Evolutionary conservation across 2,329 filamentous ascomycete species (phyloP).

Genomic region (Myotisia sp.): DNA sequence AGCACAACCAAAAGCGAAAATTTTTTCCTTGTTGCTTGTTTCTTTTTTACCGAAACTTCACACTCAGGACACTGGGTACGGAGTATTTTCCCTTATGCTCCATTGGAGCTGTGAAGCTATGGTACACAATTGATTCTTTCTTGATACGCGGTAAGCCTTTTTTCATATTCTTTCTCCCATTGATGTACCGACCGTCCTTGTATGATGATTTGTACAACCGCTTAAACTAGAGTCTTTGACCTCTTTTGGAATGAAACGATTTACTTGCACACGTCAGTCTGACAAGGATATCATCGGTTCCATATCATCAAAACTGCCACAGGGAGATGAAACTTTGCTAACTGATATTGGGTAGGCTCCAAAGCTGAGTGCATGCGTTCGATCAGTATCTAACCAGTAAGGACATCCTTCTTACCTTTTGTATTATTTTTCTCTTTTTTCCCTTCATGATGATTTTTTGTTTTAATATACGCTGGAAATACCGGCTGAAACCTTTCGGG

Average conservation of each 20-base stretch:
- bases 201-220: slow-evolving; percentile 73
- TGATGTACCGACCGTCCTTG: too few species aligned
- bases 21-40: too few species aligned
- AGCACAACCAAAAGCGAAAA: too few species aligned
- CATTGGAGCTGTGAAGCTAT: too few species aligned
- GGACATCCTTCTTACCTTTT: not conserved
- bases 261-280: slow-evolving; percentile 82
- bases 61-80: too few species aligned
- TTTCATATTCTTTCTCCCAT: slow-evolving; percentile 15
- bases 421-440: not conserved
- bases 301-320: not conserved
- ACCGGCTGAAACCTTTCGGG: slow-evolving; percentile 68
- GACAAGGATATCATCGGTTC: slow-evolving; percentile 30
- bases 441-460: slow-evolving; percentile 14
- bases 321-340: slow-evolving; percentile 5
- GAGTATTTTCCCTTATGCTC: too few species aligned
- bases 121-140: too few species aligned
- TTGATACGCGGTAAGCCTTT: too few species aligned
- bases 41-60: too few species aligned
- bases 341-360: slow-evolving; percentile 2
- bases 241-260: slow-evolving; percentile 62
- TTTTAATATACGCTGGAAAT: slow-evolving; percentile 69
- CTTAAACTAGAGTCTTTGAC: slow-evolving; percentile 98
- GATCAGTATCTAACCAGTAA: too few species aligned
- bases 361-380: too few species aligned